Percentiles rank a stretch among this genome's conserved stretches.
Conservation (phyloP, 352 stramenopile genomes). For the Phytophthora macrochlamydospora region DNA sequence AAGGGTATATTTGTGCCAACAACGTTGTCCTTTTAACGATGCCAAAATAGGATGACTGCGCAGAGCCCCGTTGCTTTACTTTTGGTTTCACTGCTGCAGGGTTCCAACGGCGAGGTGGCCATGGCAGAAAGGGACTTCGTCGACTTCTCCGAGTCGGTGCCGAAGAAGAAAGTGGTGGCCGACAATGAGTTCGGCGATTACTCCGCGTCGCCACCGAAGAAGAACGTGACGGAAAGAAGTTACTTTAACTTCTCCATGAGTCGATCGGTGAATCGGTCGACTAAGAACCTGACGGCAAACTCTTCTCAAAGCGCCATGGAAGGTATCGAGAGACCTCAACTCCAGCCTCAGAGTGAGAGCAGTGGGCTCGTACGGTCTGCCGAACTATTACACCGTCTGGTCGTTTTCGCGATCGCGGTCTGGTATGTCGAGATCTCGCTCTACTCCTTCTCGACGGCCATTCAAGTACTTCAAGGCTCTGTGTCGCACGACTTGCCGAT, state of each 20-base stretch:
- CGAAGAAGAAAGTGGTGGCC: too few relatives aligned
- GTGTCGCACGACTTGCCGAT: slow-evolving; percentile 20
- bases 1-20: too few relatives aligned
- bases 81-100: too few relatives aligned
- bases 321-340: neutral
- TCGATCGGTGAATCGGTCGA: neutral
- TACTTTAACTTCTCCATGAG: too few relatives aligned
- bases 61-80: too few relatives aligned
- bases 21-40: too few relatives aligned
- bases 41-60: too few relatives aligned
- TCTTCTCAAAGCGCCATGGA: neutral
- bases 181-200: too few relatives aligned
- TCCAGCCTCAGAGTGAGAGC: neutral
- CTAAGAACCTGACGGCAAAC: neutral
- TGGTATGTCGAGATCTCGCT: slow-evolving; percentile 34
- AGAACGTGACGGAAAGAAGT: too few relatives aligned
- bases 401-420: slow-evolving; percentile 1
- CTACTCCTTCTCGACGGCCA: slow-evolving; percentile 20
- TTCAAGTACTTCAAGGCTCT: slow-evolving; percentile 17
- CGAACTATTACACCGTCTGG: neutral
- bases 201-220: too few relatives aligned
- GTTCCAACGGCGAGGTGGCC: neutral
- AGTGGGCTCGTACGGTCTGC: neutral
- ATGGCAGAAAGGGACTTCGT: neutral
- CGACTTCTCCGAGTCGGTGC: neutral